Conservation (phyloP, 202 grass and related monocot species). For the Panicum virgatum region DNA sequence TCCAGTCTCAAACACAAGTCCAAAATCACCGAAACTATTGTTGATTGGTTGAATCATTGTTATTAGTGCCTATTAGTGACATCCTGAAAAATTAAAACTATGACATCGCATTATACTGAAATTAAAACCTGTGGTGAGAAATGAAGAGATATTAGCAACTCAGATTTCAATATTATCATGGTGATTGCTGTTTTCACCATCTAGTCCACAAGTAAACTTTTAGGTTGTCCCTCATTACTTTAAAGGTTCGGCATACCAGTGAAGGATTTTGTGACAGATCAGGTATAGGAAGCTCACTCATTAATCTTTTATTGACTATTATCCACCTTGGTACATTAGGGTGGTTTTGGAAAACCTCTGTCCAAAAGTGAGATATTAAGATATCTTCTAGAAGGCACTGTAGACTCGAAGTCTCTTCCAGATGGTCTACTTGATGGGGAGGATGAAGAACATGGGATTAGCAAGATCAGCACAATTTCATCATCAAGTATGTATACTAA, state of each 20-base stretch:
- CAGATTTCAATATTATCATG: background rate
- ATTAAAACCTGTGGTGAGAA: background rate
- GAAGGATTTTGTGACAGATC: background rate
- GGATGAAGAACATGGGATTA: conserved; percentile 47
- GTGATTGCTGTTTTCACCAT: background rate
- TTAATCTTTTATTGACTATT: conserved; percentile 25
- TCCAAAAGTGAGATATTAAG: conserved; percentile 61
- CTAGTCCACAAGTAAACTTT: background rate
- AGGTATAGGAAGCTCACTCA: background rate
- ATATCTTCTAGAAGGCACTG: conserved; percentile 67
- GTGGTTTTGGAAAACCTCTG: conserved; percentile 41
- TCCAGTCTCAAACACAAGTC: no score
- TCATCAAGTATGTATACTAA: conserved; percentile 47
- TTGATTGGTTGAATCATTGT: background rate
- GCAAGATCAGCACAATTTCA: conserved; percentile 24
- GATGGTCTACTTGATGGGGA: conserved; percentile 53
- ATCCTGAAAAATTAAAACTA: conserved; percentile 8
- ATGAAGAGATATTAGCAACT: background rate
- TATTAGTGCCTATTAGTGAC: background rate
- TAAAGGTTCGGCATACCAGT: background rate
- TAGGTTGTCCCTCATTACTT: background rate
- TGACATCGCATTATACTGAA: background rate
- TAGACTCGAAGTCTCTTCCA: conserved; percentile 54
- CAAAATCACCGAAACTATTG: no score
- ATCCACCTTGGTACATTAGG: conserved; percentile 47